phyloP scores from a whole-genome alignment of 2,329 filamentous ascomycete species.

The Acephala macrosclerotiorum region DNA sequence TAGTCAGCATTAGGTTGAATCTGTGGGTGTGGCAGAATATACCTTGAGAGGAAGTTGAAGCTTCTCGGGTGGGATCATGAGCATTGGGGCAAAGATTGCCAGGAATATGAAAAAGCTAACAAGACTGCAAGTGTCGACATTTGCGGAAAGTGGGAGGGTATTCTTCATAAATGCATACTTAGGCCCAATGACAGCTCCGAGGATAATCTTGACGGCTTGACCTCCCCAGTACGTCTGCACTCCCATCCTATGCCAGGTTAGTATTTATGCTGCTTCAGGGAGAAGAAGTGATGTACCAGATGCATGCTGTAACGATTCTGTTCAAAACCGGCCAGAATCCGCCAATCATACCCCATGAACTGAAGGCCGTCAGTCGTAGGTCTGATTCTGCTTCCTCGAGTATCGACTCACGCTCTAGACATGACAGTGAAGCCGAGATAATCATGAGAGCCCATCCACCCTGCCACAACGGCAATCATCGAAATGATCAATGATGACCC shows the following conservation, averaged over 20 bases:
- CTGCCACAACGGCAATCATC: conserved; percentile 45
- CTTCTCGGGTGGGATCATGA: conserved; percentile 43
- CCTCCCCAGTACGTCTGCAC: conserved; percentile 43
- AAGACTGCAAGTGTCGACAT: conserved; percentile 39
- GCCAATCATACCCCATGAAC: conserved; percentile 44
- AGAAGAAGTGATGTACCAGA: conserved; percentile 34
- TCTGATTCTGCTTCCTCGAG: not conserved
- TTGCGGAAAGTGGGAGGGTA: conserved; percentile 38
- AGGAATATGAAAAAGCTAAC: conserved; percentile 45
- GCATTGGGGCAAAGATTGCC: conserved; percentile 39
- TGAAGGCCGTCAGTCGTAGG: conserved; percentile 14
- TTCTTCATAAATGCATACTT: conserved; percentile 39
- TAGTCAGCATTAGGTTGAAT: not conserved
- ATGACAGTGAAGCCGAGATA: conserved; percentile 47
- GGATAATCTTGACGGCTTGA: conserved; percentile 44
- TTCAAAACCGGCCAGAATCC: conserved; percentile 45
- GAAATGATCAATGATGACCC: conserved; percentile 45
- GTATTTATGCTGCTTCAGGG: not conserved
- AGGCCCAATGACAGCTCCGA: conserved; percentile 41
- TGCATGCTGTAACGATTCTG: conserved; percentile 43
- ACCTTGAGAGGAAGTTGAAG: conserved; percentile 40
- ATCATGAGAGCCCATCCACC: conserved; percentile 46
- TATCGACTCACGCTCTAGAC: conserved; percentile 32
- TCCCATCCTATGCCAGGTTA: conserved; percentile 34
- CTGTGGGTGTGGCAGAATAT: not conserved